Conservation (phyloP, 2,329 filamentous ascomycete species). For the Epichloe elymi region DNA sequence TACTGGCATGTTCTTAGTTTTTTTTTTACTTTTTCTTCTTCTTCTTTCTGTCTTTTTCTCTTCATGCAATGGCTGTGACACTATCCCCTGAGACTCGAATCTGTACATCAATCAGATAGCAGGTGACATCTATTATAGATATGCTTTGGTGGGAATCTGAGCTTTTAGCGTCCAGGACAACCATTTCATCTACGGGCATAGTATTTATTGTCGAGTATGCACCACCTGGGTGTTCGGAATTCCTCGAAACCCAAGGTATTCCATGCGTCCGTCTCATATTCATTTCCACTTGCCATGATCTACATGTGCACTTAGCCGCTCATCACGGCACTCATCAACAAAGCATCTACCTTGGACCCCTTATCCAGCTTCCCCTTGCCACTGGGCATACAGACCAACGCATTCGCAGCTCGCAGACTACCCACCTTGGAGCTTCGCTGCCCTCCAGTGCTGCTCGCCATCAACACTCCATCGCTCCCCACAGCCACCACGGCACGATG, state of each 20-base stretch:
- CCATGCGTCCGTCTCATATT: not conserved
- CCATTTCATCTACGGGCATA: not conserved
- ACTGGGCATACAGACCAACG: slow-evolving; percentile 61
- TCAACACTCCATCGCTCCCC: slow-evolving; percentile 51
- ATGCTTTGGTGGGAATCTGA: slow-evolving; percentile 6
- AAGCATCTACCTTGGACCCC: slow-evolving; percentile 59
- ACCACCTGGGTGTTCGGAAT: too few relatives aligned
- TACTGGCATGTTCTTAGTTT: slow-evolving; percentile 12
- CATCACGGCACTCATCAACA: slow-evolving; percentile 54
- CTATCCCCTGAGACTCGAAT: slow-evolving; percentile 15
- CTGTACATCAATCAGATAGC: slow-evolving; percentile 22
- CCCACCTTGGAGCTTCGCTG: slow-evolving; percentile 85
- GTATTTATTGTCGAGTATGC: too few relatives aligned
- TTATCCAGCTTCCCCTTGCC: slow-evolving; percentile 51
- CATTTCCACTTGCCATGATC: not conserved
- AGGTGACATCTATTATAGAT: slow-evolving; percentile 9
- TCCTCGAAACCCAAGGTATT: too few relatives aligned
- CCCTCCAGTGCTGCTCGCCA: slow-evolving; percentile 71
- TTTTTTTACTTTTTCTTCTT: not conserved
- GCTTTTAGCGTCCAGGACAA: not conserved
- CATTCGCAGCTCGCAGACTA: slow-evolving; percentile 81
- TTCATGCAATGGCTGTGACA: slow-evolving; percentile 19
- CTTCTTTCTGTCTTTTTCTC: not conserved
- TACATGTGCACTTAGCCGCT: not conserved
- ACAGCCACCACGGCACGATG: slow-evolving; percentile 68